These are phyloP conservation scores for Thermoascus crustaceus DNA, from an alignment of 2,329 filamentous ascomycete species.

Conservation along the genomic window DNA sequence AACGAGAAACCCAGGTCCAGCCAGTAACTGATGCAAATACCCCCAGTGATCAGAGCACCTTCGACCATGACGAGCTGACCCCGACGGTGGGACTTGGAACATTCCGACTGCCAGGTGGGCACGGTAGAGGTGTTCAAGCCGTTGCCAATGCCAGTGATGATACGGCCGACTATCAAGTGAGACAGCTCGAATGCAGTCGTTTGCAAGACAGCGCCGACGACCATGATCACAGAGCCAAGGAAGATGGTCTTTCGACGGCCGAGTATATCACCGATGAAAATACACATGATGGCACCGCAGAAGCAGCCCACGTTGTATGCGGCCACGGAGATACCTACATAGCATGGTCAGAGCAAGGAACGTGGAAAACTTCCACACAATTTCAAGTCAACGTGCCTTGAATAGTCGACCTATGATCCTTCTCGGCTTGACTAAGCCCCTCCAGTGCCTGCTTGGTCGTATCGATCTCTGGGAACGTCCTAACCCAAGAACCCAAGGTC, in stretches of 20 bases:
- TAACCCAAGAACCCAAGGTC: conserved; percentile 56
- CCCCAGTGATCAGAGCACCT: conserved; percentile 44
- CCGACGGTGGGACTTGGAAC: conserved; percentile 43
- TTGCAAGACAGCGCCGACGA: conserved; percentile 43
- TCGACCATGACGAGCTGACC: conserved; percentile 48
- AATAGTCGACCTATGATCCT: conserved; percentile 25
- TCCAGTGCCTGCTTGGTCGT: conserved; percentile 29
- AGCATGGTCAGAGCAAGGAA: conserved; percentile 3
- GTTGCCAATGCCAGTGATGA: conserved; percentile 47
- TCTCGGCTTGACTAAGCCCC: conserved; percentile 8
- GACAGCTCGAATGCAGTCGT: conserved; percentile 39
- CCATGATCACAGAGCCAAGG: conserved; percentile 41
- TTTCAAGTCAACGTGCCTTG: conserved; percentile 20
- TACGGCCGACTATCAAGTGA: conserved; percentile 44
- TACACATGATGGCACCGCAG: conserved; percentile 42
- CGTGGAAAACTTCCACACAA: conserved; percentile 7
- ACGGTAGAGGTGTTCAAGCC: conserved; percentile 46
- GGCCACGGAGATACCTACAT: conserved; percentile 32
- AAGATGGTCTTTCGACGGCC: conserved; percentile 46
- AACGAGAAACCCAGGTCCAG: conserved; percentile 47
- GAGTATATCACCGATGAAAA: conserved; percentile 44
- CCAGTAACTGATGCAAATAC: conserved; percentile 45
- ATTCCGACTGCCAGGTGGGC: conserved; percentile 46
- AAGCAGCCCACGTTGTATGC: conserved; percentile 45
- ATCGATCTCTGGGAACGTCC: conserved; percentile 48